Evolutionary conservation across 177 flowering plant species (phyloP).

Genomic region (Vitis hybrid): DNA sequence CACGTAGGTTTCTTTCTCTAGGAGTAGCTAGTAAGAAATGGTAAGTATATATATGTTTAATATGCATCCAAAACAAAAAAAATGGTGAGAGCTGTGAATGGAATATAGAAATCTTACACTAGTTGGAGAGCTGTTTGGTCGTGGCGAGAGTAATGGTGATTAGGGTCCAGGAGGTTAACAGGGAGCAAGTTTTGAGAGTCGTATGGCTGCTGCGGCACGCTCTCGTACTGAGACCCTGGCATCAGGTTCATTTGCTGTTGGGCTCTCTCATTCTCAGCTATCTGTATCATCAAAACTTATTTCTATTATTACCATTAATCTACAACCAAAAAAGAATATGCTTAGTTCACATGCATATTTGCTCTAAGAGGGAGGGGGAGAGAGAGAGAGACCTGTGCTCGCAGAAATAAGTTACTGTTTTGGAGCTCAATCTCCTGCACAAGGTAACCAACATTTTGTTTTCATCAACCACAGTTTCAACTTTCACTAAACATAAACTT

Average conservation of each 20-base stretch:
- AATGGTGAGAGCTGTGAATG: too few species aligned
- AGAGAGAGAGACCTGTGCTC: slow-evolving; percentile 40
- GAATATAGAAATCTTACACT: slow-evolving; percentile 29
- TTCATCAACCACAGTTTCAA: background rate
- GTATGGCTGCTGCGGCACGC: slow-evolving; percentile 27
- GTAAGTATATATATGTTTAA: too few species aligned
- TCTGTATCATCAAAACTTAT: slow-evolving; percentile 24
- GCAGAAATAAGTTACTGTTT: slow-evolving; percentile 39
- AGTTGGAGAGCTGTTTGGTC: slow-evolving; percentile 50
- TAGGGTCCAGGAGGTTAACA: slow-evolving; percentile 37
- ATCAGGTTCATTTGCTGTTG: slow-evolving; percentile 32
- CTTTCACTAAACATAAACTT: too few species aligned
- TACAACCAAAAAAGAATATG: background rate
- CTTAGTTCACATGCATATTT: background rate
- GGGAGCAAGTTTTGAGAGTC: slow-evolving; percentile 40
- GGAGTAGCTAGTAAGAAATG: too few species aligned
- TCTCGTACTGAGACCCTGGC: slow-evolving; percentile 27
- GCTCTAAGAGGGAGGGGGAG: background rate
- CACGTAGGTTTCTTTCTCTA: too few species aligned
- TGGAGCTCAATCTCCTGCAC: slow-evolving; percentile 52
- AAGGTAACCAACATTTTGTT: background rate
- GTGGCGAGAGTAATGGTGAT: slow-evolving; percentile 29
- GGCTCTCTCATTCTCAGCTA: slow-evolving; percentile 52
- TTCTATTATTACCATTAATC: background rate
- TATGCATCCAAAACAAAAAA: too few species aligned